Percentiles rank a stretch among this genome's conserved stretches.
phyloP scores from a whole-genome alignment of 2,329 filamentous ascomycete genomes.

The Talaromyces marneffei region DNA sequence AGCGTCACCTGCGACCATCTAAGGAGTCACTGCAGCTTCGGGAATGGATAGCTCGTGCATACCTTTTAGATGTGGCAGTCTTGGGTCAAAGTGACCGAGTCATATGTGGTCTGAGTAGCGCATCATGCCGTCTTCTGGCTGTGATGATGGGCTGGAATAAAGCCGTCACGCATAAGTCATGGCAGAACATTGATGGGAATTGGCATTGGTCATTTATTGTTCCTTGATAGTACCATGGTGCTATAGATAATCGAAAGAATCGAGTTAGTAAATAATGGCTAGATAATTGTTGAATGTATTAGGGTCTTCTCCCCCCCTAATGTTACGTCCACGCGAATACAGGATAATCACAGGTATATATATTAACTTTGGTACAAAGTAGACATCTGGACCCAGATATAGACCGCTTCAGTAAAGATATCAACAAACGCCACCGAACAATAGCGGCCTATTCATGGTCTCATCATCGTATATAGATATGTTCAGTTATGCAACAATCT shows the following conservation, averaged over 20 bases:
- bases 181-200: slow-evolving; percentile 74
- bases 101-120: slow-evolving; percentile 65
- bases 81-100: slow-evolving; percentile 63
- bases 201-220: slow-evolving; percentile 52
- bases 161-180: slow-evolving; percentile 54
- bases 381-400: neutral
- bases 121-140: slow-evolving; percentile 63
- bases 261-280: neutral
- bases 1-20: slow-evolving; percentile 23
- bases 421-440: neutral
- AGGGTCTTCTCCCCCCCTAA: neutral
- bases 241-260: neutral
- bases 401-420: neutral
- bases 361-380: neutral
- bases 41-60: slow-evolving; percentile 71
- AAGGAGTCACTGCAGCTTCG: slow-evolving; percentile 57
- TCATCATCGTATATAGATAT: neutral
- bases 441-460: neutral
- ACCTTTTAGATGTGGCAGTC: slow-evolving; percentile 73
- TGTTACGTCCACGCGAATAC: neutral
- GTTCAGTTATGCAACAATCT: slow-evolving; percentile 34
- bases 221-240: neutral
- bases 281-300: neutral
- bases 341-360: neutral
- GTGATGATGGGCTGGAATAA: slow-evolving; percentile 83